phyloP scores from a whole-genome alignment of 495 filamentous ascomycete species.

The Hyphodiscus hymeniophilus region DNA sequence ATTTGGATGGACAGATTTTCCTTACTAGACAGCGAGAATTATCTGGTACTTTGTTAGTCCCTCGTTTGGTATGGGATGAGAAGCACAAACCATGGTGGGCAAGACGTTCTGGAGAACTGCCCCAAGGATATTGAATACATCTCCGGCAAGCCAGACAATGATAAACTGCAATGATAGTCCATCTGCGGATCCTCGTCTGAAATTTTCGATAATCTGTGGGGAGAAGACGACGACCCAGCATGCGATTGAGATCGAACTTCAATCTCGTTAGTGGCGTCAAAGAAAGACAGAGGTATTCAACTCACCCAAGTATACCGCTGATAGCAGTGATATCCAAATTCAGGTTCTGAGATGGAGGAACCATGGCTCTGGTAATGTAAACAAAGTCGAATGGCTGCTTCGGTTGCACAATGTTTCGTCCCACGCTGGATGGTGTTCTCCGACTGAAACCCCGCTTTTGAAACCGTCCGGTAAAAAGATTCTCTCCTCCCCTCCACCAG shows the following conservation, averaged over 20 bases:
- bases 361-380: conserved; percentile 10
- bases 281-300: not conserved
- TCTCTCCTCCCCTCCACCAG: no score
- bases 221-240: conserved; percentile 98
- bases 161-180: conserved; percentile 87
- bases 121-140: conserved; percentile 95
- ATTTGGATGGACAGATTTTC: no score
- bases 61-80: not conserved
- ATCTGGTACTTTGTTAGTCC: conserved; percentile 31
- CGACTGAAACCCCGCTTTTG: no score
- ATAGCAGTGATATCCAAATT: conserved; percentile 78
- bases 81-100: conserved; percentile 66
- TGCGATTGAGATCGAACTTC: conserved; percentile 85
- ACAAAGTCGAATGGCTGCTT: no score
- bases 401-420: no score
- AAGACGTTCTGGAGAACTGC: conserved; percentile 88
- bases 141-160: conserved; percentile 81
- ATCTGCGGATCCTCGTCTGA: conserved; percentile 76
- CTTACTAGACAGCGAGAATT: conserved; percentile 91
- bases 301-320: conserved; percentile 80
- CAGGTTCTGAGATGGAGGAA: conserved; percentile 27
- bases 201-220: conserved; percentile 94
- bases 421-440: no score
- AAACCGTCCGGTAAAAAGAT: no score
- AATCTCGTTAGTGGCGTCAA: conserved; percentile 9